These are phyloP conservation scores for Solanum gracilifrons DNA, from an alignment of 257 asterid species.

Conservation along the genomic window DNA sequence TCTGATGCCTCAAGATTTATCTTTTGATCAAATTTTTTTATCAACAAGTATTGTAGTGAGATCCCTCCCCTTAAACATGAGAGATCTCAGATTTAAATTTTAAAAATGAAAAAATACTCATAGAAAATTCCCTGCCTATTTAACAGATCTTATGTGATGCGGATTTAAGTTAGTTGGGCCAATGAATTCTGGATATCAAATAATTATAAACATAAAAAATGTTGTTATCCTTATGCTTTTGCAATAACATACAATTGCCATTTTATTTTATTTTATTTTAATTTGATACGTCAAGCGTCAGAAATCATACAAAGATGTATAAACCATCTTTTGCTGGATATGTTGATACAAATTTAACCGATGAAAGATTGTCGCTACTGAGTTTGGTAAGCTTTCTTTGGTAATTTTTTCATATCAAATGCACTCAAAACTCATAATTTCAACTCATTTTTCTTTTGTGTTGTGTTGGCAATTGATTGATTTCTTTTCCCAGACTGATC, in stretches of 20 bases:
- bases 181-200: background rate
- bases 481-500: no score
- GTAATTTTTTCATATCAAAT: background rate
- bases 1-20: background rate
- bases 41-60: background rate
- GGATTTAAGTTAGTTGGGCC: background rate
- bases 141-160: background rate
- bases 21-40: background rate
- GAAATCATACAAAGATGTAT: background rate
- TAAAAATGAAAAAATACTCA: background rate
- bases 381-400: background rate
- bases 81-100: background rate
- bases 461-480: background rate
- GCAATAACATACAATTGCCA: no score
- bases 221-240: background rate
- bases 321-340: background rate
- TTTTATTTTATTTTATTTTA: background rate
- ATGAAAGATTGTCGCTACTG: background rate
- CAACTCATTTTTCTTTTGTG: background rate
- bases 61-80: background rate
- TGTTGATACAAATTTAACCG: background rate
- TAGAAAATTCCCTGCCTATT: background rate
- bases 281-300: background rate
- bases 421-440: no score
- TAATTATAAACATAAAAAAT: background rate